These are phyloP conservation scores for Microbotryum violaceum DNA, from an alignment of 1,284 basidiomycete genomes.

Conservation along the genomic window DNA sequence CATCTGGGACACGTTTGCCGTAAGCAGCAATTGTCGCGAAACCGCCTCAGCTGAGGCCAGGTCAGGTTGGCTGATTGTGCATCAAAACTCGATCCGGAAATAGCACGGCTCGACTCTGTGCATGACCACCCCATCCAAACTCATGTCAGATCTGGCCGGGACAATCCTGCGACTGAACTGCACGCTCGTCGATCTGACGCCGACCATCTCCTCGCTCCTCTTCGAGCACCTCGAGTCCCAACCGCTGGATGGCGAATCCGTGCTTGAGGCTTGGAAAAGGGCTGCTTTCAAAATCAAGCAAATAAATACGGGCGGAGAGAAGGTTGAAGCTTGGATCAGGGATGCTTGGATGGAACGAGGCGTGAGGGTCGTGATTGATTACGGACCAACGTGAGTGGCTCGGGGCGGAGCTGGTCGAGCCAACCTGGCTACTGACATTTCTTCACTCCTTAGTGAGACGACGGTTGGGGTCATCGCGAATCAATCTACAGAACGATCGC, in stretches of 20 bases:
- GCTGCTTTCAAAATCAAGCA: conserved; percentile 27
- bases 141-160: conserved; percentile 28
- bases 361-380: conserved; percentile 33
- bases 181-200: conserved; percentile 33
- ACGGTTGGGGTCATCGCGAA: conserved; percentile 34
- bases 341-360: conserved; percentile 31
- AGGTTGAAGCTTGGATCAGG: conserved; percentile 29
- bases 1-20: conserved; percentile 33
- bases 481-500: conserved; percentile 6
- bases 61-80: too few species aligned
- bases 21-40: background rate
- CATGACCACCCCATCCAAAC: conserved; percentile 27
- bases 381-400: conserved; percentile 30
- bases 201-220: conserved; percentile 28
- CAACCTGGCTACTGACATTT: background rate
- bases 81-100: too few species aligned
- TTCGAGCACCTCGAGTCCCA: conserved; percentile 31
- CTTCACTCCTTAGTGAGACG: conserved; percentile 23
- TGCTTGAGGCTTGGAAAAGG: conserved; percentile 14
- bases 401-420: background rate
- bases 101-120: conserved; percentile 34
- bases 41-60: too few species aligned
- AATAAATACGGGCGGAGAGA: conserved; percentile 34
- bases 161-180: conserved; percentile 25
- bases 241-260: conserved; percentile 15